Percentiles rank a stretch among this genome's conserved stretches.
Evolutionary conservation across 345 rosid genomes (phyloP).

Genomic region (Camelina laxa): DNA sequence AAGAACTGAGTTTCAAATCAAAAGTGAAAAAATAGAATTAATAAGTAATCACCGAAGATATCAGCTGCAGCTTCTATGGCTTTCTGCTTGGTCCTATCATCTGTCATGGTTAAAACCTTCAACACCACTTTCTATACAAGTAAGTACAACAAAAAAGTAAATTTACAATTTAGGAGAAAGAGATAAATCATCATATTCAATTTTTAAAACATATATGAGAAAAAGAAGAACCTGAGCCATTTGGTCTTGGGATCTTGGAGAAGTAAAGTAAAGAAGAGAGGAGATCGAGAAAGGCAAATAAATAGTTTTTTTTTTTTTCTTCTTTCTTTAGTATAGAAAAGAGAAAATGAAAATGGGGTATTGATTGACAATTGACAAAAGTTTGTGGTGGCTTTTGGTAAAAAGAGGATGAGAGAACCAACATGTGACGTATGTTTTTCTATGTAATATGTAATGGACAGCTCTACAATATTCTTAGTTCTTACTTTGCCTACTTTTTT

Average conservation of each 20-base stretch:
- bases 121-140: slow-evolving; percentile 65
- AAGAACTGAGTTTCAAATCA: not conserved
- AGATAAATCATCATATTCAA: slow-evolving; percentile 2
- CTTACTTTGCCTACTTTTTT: slow-evolving; percentile 29
- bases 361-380: slow-evolving; percentile 32
- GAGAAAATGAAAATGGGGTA: slow-evolving; percentile 3
- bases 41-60: slow-evolving; percentile 57
- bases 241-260: slow-evolving; percentile 25
- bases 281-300: slow-evolving; percentile 34
- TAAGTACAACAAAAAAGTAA: not conserved
- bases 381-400: slow-evolving; percentile 40
- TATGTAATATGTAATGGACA: slow-evolving; percentile 28
- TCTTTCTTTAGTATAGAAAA: not conserved
- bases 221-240: slow-evolving; percentile 71
- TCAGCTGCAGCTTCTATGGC: slow-evolving; percentile 93
- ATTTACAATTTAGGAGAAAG: not conserved
- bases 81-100: slow-evolving; percentile 88
- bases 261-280: slow-evolving; percentile 9
- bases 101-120: slow-evolving; percentile 90
- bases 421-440: slow-evolving; percentile 31
- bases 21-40: not conserved
- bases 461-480: slow-evolving; percentile 26
- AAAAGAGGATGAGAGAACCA: not conserved
- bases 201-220: not conserved
- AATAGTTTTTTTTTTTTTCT: not conserved